Evolutionary conservation across 2,329 filamentous ascomycete species (phyloP).

Genomic region (Alternaria postmessia): DNA sequence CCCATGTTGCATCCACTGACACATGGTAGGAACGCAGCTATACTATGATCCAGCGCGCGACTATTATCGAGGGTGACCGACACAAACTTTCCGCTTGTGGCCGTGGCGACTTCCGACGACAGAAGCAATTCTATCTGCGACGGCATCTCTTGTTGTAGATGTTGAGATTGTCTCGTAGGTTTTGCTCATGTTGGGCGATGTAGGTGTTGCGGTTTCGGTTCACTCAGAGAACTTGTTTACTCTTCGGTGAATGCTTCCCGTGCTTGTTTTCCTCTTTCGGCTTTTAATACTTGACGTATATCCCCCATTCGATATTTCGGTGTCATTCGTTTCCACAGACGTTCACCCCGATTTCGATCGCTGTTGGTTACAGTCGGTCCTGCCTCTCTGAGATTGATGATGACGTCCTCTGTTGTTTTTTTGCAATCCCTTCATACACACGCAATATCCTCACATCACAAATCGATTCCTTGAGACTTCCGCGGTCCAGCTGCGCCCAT

Average conservation of each 20-base stretch:
- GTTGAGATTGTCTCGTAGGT: constrained; percentile 14
- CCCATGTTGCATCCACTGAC: constrained; percentile 5
- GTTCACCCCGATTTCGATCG: not conserved
- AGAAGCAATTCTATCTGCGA: not conserved
- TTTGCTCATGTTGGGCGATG: constrained; percentile 1
- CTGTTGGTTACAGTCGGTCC: not conserved
- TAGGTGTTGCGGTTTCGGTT: constrained; percentile 17
- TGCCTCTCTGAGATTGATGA: not conserved
- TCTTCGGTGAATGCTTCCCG: constrained; percentile 1
- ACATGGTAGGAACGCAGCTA: constrained; percentile 9
- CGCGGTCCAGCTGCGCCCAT: not conserved
- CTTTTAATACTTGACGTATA: not conserved
- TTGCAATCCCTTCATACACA: too few species aligned
- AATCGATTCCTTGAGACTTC: not conserved
- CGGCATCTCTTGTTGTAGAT: constrained; percentile 29
- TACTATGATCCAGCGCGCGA: constrained; percentile 39
- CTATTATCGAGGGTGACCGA: constrained; percentile 24
- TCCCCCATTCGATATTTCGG: not conserved
- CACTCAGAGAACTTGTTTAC: constrained; percentile 13
- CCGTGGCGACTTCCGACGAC: not conserved
- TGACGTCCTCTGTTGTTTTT: not conserved
- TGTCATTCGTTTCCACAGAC: not conserved
- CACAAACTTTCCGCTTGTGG: not conserved
- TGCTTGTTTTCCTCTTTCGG: not conserved
- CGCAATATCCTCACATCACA: not conserved